Percentiles rank a stretch among this genome's conserved stretches.
Evolutionary conservation across 2,329 filamentous ascomycete genomes (phyloP).

Genomic region (Hymenotorrendiella dingleyae): DNA sequence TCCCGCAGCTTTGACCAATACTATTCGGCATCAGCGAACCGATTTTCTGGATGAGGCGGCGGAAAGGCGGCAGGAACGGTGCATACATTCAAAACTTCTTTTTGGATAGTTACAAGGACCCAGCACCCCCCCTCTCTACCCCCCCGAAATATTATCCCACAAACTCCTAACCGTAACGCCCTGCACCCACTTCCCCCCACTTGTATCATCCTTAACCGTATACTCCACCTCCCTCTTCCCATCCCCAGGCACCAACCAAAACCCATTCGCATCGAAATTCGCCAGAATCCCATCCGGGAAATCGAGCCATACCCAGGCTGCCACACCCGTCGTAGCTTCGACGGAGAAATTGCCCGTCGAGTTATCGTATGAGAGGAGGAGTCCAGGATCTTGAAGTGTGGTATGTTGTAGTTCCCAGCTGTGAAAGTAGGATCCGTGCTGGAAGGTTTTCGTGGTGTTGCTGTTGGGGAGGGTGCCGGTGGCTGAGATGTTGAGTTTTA

Average conservation of each 20-base stretch:
- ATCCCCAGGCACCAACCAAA: constrained; percentile 19
- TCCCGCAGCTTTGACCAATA: too few relatives aligned
- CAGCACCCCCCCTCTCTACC: neutral
- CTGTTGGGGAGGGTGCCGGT: constrained; percentile 15
- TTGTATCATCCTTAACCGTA: constrained; percentile 11
- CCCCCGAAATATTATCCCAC: constrained; percentile 18
- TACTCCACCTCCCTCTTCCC: constrained; percentile 9
- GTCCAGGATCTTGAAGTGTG: constrained; percentile 12
- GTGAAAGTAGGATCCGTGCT: constrained; percentile 18
- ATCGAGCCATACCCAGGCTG: constrained; percentile 23
- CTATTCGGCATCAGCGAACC: too few relatives aligned
- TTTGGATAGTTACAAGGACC: too few relatives aligned
- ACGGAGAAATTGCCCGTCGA: constrained; percentile 12
- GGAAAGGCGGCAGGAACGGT: too few relatives aligned
- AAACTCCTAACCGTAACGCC: constrained; percentile 17
- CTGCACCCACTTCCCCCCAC: constrained; percentile 10
- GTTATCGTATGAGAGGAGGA: constrained; percentile 7
- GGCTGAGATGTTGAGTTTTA: constrained; percentile 19
- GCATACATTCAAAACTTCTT: too few relatives aligned
- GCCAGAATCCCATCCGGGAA: constrained; percentile 14
- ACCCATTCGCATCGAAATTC: constrained; percentile 19
- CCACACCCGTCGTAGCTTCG: constrained; percentile 14
- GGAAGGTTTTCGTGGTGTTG: constrained; percentile 8
- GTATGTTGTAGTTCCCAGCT: constrained; percentile 10
- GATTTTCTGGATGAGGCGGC: too few relatives aligned